phyloP scores from a whole-genome alignment of 441 rosid genomes.

The Eugenia klotzschiana region DNA sequence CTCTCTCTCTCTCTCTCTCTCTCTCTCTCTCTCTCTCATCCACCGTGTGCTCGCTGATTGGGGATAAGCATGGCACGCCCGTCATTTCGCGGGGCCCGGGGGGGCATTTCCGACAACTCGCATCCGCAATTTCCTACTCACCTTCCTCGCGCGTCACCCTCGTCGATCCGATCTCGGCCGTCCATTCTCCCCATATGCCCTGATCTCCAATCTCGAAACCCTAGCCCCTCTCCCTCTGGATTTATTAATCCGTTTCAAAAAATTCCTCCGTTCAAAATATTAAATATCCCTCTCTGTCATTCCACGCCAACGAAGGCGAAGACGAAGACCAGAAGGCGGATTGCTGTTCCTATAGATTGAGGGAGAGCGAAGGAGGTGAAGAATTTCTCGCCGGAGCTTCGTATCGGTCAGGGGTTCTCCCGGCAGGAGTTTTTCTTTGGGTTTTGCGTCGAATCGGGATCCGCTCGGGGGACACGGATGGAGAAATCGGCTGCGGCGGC shows the following conservation, averaged over 20 bases:
- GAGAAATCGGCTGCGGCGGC: not conserved
- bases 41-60: constrained; percentile 22
- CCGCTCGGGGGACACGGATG: not conserved
- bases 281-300: not conserved
- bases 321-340: not conserved
- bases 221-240: constrained; percentile 20
- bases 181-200: constrained; percentile 4
- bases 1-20: not conserved
- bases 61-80: not conserved
- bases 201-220: constrained; percentile 26
- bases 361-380: not conserved
- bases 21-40: not conserved
- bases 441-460: not conserved
- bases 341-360: not conserved
- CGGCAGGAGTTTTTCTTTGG: not conserved
- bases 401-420: not conserved
- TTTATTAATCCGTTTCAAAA: not conserved
- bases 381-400: not conserved
- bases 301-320: not conserved
- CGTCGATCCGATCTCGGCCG: constrained; percentile 39
- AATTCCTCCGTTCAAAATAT: not conserved
- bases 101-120: constrained; percentile 15
- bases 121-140: constrained; percentile 9
- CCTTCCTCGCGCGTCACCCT: constrained; percentile 7
- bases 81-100: not conserved